phyloP scores from a whole-genome alignment of 768 basidiomycete genomes.

The Boletus sp. region DNA sequence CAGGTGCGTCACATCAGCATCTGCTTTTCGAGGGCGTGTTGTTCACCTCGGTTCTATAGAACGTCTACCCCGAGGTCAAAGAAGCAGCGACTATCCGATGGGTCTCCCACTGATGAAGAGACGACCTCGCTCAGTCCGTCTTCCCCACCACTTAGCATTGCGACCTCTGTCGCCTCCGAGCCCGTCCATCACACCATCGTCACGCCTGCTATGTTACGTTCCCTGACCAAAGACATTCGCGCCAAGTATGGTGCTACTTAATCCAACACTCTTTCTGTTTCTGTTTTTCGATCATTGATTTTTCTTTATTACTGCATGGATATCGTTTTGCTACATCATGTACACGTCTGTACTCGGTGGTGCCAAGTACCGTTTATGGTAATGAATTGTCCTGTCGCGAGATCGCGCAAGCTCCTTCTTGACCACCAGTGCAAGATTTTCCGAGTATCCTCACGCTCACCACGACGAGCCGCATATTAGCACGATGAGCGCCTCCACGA shows the following conservation, averaged over 20 bases:
- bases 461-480: neutral
- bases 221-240: constrained; percentile 29
- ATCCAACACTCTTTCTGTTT: neutral
- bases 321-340: constrained; percentile 4
- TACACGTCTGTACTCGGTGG: neutral
- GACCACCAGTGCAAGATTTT: constrained; percentile 10
- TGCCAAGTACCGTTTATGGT: constrained; percentile 14
- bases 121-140: constrained; percentile 20
- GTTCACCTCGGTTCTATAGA: constrained; percentile 16
- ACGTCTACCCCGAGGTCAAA: constrained; percentile 33
- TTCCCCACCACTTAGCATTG: constrained; percentile 48
- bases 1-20: constrained; percentile 34
- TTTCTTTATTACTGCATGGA: neutral
- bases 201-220: constrained; percentile 63
- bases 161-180: constrained; percentile 39
- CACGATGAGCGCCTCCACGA: constrained; percentile 23
- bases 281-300: constrained; percentile 5
- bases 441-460: neutral
- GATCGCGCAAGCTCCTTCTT: neutral
- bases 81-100: constrained; percentile 41
- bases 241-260: constrained; percentile 27
- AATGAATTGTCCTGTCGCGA: neutral
- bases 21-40: neutral
- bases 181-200: constrained; percentile 36
- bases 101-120: constrained; percentile 30